A percentile compares a stretch with the other conserved stretches of the same genome.
Evolutionary conservation across 768 basidiomycete species (phyloP).

Genomic region (Kwoniella heveanensis): DNA sequence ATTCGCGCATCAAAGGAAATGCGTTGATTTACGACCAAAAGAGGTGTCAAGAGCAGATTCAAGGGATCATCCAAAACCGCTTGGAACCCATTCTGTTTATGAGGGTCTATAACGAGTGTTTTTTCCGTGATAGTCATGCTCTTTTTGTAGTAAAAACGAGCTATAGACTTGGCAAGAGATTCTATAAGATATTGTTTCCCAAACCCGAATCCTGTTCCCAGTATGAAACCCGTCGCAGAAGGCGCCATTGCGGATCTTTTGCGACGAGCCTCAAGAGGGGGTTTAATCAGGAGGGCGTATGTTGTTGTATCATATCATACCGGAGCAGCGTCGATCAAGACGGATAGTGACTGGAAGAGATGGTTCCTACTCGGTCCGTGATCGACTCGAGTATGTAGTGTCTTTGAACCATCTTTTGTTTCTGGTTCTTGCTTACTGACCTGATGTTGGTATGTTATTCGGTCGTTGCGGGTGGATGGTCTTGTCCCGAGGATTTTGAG

Average conservation of each 20-base stretch:
- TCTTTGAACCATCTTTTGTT: conserved; percentile 4
- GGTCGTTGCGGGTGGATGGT: not conserved
- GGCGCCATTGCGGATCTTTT: too few relatives aligned
- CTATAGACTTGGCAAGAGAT: conserved; percentile 3
- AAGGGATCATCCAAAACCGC: conserved; percentile 9
- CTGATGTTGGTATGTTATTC: not conserved
- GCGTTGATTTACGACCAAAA: too few relatives aligned
- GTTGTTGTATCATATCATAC: conserved; percentile 5
- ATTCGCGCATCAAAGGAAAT: too few relatives aligned
- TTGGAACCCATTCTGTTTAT: too few relatives aligned
- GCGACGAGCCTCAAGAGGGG: not conserved
- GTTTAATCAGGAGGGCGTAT: not conserved
- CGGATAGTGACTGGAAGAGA: not conserved
- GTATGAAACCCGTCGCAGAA: not conserved
- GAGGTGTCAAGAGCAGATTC: not conserved
- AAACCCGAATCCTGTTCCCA: not conserved
- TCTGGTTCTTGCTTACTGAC: conserved; percentile 17
- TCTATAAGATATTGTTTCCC: not conserved
- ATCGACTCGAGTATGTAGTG: not conserved
- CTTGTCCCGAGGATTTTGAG: too few relatives aligned
- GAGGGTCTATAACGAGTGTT: not conserved
- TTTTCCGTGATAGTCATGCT: conserved; percentile 1
- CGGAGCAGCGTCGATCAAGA: conserved; percentile 1
- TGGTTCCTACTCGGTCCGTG: not conserved
- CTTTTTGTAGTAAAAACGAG: not conserved